Base-by-base conservation (phyloP, 1,139 yeast genomes). In the Geotrichum klebahnii region DNA sequence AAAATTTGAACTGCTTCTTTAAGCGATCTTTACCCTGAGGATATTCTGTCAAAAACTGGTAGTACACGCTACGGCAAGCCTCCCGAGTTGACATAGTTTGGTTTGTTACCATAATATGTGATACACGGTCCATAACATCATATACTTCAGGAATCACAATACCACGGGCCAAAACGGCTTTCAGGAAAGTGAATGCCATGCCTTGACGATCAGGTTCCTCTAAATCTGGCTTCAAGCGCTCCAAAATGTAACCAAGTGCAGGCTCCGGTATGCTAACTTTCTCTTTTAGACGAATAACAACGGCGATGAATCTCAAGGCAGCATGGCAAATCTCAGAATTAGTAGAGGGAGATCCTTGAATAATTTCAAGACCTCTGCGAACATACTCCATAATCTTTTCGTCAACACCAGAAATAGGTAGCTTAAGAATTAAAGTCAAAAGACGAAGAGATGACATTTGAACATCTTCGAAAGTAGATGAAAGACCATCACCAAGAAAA, bases 141-240 rank as follows among this genome's bases (percentile, higher is more conserved):
- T 94, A 92, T 2, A 94, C 78, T 64, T 92, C 97, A 0, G 97
- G 92, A 34, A 90, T 72, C 76, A 84, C 73, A 16, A 86, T 72
- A 60, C 82, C 90, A 56, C 83, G 82, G 8, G 84, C 68, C 38
- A 90, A 75, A 26, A 90, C 76, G 0, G 96, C 79, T 58, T 82
- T 84, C 61, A 92, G 68, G 59, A 92, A 89, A 48, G 82, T 81
- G 66, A 90, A 88, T 0, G 97, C 95, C 48, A 87, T 74, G 37
- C 95, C 92, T 67, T 92, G 97, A 54, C 84, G 79, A 59, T 80
- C 83, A 2, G 96, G 96, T 60, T 92, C 97, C 61, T 87, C 94
- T 53, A 94, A 70, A 67, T 92, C 98, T 1, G 97, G 95, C 62
- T 79, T 81, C 51, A 92, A 73, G 56, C 88, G 77, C n/a, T 80